These are phyloP conservation scores for Geotrichum phurueaensis DNA, from an alignment of 1,139 yeast species.

Conservation along the genomic window DNA sequence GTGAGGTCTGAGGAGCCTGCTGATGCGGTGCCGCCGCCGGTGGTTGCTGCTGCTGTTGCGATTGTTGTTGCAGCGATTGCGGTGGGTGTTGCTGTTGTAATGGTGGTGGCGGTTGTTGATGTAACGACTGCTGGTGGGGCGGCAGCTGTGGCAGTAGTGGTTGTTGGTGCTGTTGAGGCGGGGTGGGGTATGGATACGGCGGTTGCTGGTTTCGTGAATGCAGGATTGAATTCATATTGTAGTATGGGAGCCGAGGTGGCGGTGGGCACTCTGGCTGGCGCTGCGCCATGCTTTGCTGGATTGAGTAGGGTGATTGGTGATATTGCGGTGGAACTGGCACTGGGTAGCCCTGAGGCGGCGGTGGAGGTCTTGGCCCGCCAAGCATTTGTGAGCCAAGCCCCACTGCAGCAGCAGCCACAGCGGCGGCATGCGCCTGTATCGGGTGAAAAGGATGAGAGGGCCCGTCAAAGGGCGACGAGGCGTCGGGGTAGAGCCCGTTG, in stretches of 20 bases:
- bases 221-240: not conserved
- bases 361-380: conserved; percentile 3
- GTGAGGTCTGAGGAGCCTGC: conserved; percentile 2
- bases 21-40: conserved; percentile 5
- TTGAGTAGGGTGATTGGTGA: conserved; percentile 16
- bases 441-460: conserved; percentile 7
- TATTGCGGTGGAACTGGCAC: conserved; percentile 16
- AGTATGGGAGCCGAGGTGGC: conserved; percentile 11
- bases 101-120: conserved; percentile 15
- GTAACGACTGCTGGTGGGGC: conserved; percentile 14
- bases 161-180: conserved; percentile 5
- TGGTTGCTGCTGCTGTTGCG: not conserved
- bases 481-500: conserved; percentile 39
- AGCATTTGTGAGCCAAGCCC: not conserved
- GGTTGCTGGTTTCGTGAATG: conserved; percentile 10
- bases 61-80: not conserved
- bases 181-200: conserved; percentile 15
- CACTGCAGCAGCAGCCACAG: not conserved
- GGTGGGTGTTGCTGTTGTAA: conserved; percentile 2
- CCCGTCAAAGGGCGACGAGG: conserved; percentile 20
- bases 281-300: conserved; percentile 18
- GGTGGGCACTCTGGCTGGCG: conserved; percentile 17
- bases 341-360: conserved; percentile 4
- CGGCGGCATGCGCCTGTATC: not conserved
- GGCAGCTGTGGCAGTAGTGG: not conserved